Conservation (phyloP, 495 filamentous ascomycete genomes). For the Xylaria venustula region DNA sequence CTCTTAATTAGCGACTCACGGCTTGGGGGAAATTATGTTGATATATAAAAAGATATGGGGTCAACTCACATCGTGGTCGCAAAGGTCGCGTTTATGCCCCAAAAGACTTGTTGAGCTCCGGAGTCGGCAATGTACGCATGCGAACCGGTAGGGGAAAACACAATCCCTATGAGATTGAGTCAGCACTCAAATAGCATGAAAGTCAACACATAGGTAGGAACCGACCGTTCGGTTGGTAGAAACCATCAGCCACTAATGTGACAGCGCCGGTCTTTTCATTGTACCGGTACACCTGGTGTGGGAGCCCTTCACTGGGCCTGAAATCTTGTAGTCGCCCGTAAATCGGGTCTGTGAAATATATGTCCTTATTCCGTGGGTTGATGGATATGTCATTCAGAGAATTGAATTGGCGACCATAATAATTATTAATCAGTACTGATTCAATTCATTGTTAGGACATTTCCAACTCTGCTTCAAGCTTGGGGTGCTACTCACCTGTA, state of each 20-base stretch:
- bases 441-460: not conserved
- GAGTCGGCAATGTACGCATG: conserved; percentile 59
- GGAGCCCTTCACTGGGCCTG: conserved; percentile 50
- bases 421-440: conserved; percentile 48
- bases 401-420: conserved; percentile 59
- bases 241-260: conserved; percentile 54
- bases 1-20: not conserved
- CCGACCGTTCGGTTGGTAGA: conserved; percentile 54
- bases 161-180: conserved; percentile 39
- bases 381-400: conserved; percentile 59
- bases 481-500: conserved; percentile 22
- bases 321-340: conserved; percentile 61
- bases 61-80: conserved; percentile 39
- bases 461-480: no score
- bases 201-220: not conserved
- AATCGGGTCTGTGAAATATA: conserved; percentile 66
- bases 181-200: not conserved
- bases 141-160: conserved; percentile 53
- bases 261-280: conserved; percentile 46
- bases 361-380: conserved; percentile 47
- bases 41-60: not conserved
- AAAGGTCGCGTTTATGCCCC: conserved; percentile 32
- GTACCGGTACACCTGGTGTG: conserved; percentile 57
- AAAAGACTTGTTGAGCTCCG: conserved; percentile 42
- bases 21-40: no score